Evolutionary conservation across 495 filamentous ascomycete species (phyloP).

Genomic region (Penicillium macrosclerotiorum): DNA sequence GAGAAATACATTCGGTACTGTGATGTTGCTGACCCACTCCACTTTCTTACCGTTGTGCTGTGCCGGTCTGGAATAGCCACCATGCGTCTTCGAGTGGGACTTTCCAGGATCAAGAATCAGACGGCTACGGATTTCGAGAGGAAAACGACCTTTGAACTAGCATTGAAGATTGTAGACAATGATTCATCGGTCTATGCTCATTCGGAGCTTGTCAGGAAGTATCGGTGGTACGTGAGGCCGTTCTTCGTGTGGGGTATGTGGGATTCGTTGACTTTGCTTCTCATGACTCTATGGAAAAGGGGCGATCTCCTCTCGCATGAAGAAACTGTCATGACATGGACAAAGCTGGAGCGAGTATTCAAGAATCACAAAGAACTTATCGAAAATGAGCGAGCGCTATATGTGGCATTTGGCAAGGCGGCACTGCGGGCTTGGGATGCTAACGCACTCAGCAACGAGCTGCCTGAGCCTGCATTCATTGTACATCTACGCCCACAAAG

Average conservation of each 20-base stretch:
- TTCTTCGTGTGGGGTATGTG: constrained; percentile 15
- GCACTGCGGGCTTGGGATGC: constrained; percentile 5
- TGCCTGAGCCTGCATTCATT: not conserved
- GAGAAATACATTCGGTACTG: constrained; percentile 53
- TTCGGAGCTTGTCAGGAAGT: not conserved
- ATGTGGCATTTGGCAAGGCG: constrained; percentile 9
- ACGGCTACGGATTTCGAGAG: constrained; percentile 6
- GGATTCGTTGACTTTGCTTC: constrained; percentile 6
- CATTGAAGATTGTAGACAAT: constrained; percentile 22
- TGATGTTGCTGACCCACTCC: constrained; percentile 56
- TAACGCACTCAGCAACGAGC: not conserved
- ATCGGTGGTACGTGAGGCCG: constrained; percentile 9
- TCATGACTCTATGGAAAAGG: constrained; percentile 3
- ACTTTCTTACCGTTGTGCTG: constrained; percentile 64
- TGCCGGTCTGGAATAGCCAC: constrained; percentile 16
- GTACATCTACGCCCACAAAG: not conserved
- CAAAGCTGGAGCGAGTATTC: constrained; percentile 13
- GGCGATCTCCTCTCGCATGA: constrained; percentile 1
- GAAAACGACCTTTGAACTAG: constrained; percentile 15
- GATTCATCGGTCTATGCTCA: constrained; percentile 10
- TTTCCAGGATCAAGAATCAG: constrained; percentile 8
- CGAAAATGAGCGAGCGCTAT: constrained; percentile 1
- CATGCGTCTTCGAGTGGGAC: constrained; percentile 14
- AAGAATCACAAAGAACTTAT: constrained; percentile 13
- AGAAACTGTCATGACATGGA: constrained; percentile 11